Evolutionary conservation across 169 alveolate species (phyloP).

Genomic region (Plasmodium adleri): DNA sequence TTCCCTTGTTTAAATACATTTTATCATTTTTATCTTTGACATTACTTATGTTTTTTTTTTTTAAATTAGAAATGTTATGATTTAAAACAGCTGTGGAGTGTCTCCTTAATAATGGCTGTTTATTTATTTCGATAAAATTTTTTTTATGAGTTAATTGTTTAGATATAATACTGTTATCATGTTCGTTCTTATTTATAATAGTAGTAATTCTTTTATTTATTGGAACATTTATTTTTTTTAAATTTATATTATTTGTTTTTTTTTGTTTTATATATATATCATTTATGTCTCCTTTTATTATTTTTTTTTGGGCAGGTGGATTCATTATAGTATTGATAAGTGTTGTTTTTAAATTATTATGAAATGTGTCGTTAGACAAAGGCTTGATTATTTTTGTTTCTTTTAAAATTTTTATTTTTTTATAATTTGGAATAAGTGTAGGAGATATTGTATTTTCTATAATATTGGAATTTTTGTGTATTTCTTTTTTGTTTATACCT

Average conservation of each 20-base stretch:
- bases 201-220: slow-evolving; percentile 18
- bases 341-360: slow-evolving; percentile 38
- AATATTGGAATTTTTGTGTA: not conserved
- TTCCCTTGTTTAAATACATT: too few species aligned
- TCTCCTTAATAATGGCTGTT: slow-evolving; percentile 36
- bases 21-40: too few species aligned
- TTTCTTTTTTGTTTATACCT: slow-evolving; percentile 37
- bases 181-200: too few species aligned
- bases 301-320: slow-evolving; percentile 17
- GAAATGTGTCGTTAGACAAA: slow-evolving; percentile 38
- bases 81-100: slow-evolving; percentile 12
- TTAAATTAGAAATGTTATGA: too few species aligned
- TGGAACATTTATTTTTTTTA: slow-evolving; percentile 3
- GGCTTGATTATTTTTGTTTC: slow-evolving; percentile 1
- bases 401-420: too few species aligned
- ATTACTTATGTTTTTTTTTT: too few species aligned
- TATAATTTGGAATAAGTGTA: slow-evolving; percentile 6
- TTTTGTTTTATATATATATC: too few species aligned
- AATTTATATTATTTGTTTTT: not conserved
- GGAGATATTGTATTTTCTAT: not conserved
- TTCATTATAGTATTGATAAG: slow-evolving; percentile 61
- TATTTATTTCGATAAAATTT: too few species aligned
- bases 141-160: too few species aligned
- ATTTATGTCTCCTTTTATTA: too few species aligned
- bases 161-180: too few species aligned